These are phyloP conservation scores for Erythrobasidium hasegawianum DNA, from an alignment of 1,284 basidiomycete species.

Conservation along the genomic window DNA sequence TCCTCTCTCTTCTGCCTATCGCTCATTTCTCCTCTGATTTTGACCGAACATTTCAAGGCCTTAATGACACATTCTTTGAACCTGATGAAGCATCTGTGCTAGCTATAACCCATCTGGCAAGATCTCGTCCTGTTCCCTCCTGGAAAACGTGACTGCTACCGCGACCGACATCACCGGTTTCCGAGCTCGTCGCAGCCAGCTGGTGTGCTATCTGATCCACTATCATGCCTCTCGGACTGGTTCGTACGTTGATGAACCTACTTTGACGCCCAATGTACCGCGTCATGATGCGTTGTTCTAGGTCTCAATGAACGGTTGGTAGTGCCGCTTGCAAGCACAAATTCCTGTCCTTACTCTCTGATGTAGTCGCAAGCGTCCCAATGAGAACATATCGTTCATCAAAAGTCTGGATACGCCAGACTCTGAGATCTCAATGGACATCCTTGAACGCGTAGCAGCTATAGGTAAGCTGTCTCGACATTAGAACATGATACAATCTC, in stretches of 20 bases:
- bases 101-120: no score
- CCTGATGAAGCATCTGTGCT: no score
- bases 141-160: no score
- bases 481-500: background rate
- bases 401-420: slow-evolving; percentile 24
- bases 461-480: background rate
- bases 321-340: background rate
- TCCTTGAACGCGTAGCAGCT: slow-evolving; percentile 29
- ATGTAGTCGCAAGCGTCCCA: slow-evolving; percentile 18
- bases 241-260: slow-evolving; percentile 1
- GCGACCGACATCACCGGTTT: no score
- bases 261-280: background rate
- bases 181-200: background rate
- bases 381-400: slow-evolving; percentile 33
- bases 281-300: background rate
- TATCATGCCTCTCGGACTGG: slow-evolving; percentile 30
- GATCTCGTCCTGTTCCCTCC: no score
- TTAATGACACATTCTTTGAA: no score
- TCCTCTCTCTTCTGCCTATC: no score
- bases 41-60: no score
- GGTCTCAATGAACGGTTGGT: slow-evolving; percentile 25
- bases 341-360: background rate
- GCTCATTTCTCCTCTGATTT: no score
- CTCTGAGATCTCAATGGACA: slow-evolving; percentile 21
- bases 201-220: background rate